Base-by-base conservation (phyloP, 2,329 filamentous ascomycete genomes). In the Cercospora janseana region DNA sequence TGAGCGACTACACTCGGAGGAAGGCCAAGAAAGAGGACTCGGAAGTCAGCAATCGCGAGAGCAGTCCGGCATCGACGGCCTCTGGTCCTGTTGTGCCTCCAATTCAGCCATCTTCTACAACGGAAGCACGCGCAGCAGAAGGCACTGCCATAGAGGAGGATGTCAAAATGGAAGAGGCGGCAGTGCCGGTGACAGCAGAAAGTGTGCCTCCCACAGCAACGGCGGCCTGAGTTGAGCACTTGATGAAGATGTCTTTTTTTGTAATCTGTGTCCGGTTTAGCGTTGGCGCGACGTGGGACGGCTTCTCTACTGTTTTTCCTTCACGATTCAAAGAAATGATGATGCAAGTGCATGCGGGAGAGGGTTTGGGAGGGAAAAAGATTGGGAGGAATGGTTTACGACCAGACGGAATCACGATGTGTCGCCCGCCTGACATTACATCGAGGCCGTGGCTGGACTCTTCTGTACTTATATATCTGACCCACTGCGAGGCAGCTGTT, bases 1-100 rank as follows among this genome's bases (percentile, higher is more conserved):
- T 77, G n/a, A 75, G 73, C 55, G 75, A 76, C 46, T 77, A 76
- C 51, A 75, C 72, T 4, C 73, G 69, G 43, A 66, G 73, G 41
- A 73, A 72, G 49, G 60, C 62, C 7, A 62, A 61, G 48, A 60
- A 61, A 50, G 60, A 63, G 38, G 60, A 61, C 8, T 43, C 45
- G n/a, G 60, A 61, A 16, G 24, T 35, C 15, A 31, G 45, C 10
- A 60, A 66, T 10, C 59, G 63, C 2, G 64, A 66, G n/a, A 63
- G 61, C 49, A 65, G 62, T 21, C 64, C 64, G 6, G 61, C 61
- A 27, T 63, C 61, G 7, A 59, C 58, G 1, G 57, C 59, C 8
- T 60, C 57, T 31, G 61, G 62, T 8, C 53, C 62, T 9, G 47
- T 52, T 7, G 58, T 57, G 31, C 59, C 63, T 4, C 46, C 58